These are phyloP conservation scores for Botrytis porri DNA, from an alignment of 2,329 filamentous ascomycete genomes.

Conservation along the genomic window DNA sequence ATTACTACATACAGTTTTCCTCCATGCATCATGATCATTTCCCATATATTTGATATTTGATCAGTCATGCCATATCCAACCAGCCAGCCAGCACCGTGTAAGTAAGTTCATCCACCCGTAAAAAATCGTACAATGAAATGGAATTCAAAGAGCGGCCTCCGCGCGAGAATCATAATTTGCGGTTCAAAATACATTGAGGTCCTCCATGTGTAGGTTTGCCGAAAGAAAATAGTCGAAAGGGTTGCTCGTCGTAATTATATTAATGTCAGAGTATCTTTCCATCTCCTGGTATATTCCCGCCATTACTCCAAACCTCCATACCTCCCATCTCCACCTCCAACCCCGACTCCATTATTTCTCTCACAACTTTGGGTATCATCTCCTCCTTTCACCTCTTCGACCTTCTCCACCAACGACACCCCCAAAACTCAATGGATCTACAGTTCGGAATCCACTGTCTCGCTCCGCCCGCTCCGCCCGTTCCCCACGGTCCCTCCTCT, in stretches of 20 bases:
- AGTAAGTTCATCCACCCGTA: not conserved
- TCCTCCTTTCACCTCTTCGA: conserved; percentile 27
- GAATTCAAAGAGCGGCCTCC: not conserved
- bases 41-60: not conserved
- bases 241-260: not conserved
- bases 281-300: not conserved
- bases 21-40: not conserved
- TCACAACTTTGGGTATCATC: conserved; percentile 7
- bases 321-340: no score
- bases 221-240: not conserved
- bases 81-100: not conserved
- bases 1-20: not conserved
- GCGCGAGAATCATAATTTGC: not conserved
- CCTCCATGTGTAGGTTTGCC: not conserved
- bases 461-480: conserved; percentile 18
- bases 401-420: conserved; percentile 33
- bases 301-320: not conserved
- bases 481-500: conserved; percentile 23
- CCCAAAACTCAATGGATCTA: conserved; percentile 36
- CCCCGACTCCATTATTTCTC: not conserved
- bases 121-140: not conserved
- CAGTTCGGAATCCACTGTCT: conserved; percentile 37
- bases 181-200: not conserved
- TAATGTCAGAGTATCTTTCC: not conserved
- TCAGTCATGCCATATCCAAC: not conserved